Evolutionary conservation across 2,329 filamentous ascomycete genomes (phyloP), one percentile per base, ranked within the genome.

Genomic region (Lachnellula hyalina): DNA sequence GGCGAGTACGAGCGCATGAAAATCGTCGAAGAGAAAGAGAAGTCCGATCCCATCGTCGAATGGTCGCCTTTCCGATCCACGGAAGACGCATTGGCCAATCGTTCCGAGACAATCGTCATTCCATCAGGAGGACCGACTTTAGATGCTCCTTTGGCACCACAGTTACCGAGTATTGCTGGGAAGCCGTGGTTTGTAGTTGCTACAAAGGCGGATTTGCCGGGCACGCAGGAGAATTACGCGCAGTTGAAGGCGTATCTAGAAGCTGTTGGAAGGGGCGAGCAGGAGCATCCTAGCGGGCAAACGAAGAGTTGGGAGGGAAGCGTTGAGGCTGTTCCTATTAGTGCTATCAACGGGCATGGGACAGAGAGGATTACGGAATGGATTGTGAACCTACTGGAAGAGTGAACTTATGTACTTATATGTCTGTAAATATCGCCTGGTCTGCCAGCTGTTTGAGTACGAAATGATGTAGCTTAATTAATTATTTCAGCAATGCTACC

Each of bases 131-230:
- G 56, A 3, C 61, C 60, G 21, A 62, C 40, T 25, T 62, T 61
- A 15, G 61, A 64, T 15, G 64, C 59, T 50, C 65, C 63, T 4
- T 51, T 65, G 12, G 58, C 53, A 21, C 64, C 66, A 32, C 58
- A 60, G 40, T 41, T 62, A 4, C 61, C 61, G 3, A 64, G 63
- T 45, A 95, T 97, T 61, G 88, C 89, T n/a, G 83, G 82, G 35
- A 99, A 99, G 74, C 92, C 94, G 0, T 99, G 94, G 94, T 94
- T 96, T 66, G 92, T 96, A 5, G 85, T 96, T 44, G 93, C 90
- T 1, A 96, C 92, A 19, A 97, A 97, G 73, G 92, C 90, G 0
- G 93, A 97, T 69, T 70, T 96, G 52, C 82, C 85, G 3, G 81
- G 80, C 3, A 96, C 94, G 2, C 82, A 91, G 69, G 80, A 84